A percentile compares a stretch with the other conserved stretches of the same genome.
Evolutionary conservation across 2,329 filamentous ascomycete species (phyloP).

Genomic region (Hymenoscyphus fraxineus): DNA sequence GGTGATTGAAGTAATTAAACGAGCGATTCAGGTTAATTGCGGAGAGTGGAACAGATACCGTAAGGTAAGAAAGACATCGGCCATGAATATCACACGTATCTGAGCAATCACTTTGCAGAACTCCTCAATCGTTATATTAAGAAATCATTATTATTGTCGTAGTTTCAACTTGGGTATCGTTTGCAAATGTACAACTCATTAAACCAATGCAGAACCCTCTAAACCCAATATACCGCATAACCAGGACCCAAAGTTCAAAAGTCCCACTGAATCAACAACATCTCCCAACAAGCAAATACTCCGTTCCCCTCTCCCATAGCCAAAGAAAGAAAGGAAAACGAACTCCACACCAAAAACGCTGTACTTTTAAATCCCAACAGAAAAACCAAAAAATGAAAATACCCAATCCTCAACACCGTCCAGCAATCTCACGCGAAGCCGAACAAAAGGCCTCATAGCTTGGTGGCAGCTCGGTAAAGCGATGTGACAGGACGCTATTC

Average conservation of each 20-base stretch:
- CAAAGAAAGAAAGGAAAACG: not conserved
- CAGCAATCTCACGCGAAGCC: not conserved
- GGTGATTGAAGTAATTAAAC: no score
- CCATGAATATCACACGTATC: no score
- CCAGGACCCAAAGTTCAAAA: not conserved
- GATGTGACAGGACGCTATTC: conserved; percentile 25
- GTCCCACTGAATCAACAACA: not conserved
- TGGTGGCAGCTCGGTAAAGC: conserved; percentile 26
- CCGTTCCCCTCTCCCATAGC: no score
- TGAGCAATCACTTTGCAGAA: not conserved
- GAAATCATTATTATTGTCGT: not conserved
- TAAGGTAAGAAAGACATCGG: no score
- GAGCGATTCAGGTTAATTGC: no score
- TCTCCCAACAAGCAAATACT: not conserved
- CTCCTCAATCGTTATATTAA: not conserved
- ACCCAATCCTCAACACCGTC: not conserved
- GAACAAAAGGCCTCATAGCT: conserved; percentile 28
- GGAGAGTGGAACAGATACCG: no score
- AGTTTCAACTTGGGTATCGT: not conserved
- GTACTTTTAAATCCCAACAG: not conserved
- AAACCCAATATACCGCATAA: not conserved
- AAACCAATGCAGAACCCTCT: not conserved
- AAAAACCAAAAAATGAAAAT: not conserved
- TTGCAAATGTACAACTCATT: not conserved
- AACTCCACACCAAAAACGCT: not conserved